Evolutionary conservation across 805 yeast species (phyloP).

Genomic region (Yamadazyma insecticola): DNA sequence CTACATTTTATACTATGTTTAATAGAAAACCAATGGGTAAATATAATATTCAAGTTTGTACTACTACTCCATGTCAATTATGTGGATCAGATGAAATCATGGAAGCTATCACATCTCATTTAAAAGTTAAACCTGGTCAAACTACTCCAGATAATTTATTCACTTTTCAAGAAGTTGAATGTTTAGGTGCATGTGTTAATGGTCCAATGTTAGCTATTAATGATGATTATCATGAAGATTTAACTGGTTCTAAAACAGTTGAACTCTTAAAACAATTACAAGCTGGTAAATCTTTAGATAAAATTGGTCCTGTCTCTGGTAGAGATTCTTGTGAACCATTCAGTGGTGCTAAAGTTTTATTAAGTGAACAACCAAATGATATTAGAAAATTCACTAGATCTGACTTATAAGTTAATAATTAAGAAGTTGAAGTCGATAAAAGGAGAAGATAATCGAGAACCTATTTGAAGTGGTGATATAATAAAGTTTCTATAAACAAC

Average conservation of each 20-base stretch:
- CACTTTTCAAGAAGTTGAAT: slow-evolving; percentile 84
- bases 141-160: slow-evolving; percentile 71
- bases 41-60: slow-evolving; percentile 78
- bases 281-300: slow-evolving; percentile 46
- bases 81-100: slow-evolving; percentile 79
- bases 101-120: slow-evolving; percentile 57
- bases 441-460: no score
- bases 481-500: no score
- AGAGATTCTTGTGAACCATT: slow-evolving; percentile 76
- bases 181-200: slow-evolving; percentile 88
- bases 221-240: slow-evolving; percentile 80
- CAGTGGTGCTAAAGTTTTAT: slow-evolving; percentile 62
- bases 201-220: slow-evolving; percentile 86
- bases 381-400: slow-evolving; percentile 67
- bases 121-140: slow-evolving; percentile 69
- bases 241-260: slow-evolving; percentile 62
- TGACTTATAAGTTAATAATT: slow-evolving; percentile 65
- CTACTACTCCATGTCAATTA: slow-evolving; percentile 86
- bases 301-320: slow-evolving; percentile 66
- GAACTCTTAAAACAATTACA: slow-evolving; percentile 59
- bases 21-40: slow-evolving; percentile 84
- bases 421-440: no score
- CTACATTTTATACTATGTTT: slow-evolving; percentile 89
- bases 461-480: no score
- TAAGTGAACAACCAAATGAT: slow-evolving; percentile 59